These are phyloP conservation scores for Tuctoria greenei DNA, from an alignment of 176 grass and related monocot species.

Conservation along the genomic window DNA sequence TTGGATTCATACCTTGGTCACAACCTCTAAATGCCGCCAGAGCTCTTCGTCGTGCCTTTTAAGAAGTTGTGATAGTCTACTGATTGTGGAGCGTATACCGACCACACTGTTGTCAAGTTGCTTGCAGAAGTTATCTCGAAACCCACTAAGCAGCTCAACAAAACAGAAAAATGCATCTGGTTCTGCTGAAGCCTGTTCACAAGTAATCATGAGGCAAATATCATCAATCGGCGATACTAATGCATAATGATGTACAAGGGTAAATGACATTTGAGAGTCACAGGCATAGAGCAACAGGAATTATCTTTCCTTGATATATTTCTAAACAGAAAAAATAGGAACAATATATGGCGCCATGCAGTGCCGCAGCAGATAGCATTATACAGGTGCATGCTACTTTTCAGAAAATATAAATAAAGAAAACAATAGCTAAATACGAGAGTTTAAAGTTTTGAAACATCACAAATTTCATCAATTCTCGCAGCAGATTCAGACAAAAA, in stretches of 20 bases:
- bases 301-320: not conserved
- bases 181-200: conserved; percentile 63
- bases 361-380: not conserved
- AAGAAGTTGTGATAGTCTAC: conserved; percentile 79
- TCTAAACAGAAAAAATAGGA: not conserved
- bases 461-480: not conserved
- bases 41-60: conserved; percentile 98
- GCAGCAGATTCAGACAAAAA: conserved; percentile 26
- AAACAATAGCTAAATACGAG: not conserved
- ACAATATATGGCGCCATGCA: not conserved
- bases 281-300: not conserved
- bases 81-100: conserved; percentile 86
- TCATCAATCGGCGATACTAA: not conserved
- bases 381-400: not conserved
- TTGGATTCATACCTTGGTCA: conserved; percentile 69
- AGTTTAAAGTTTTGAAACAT: not conserved
- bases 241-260: conserved; percentile 4
- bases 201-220: not conserved
- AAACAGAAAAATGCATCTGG: conserved; percentile 94
- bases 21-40: conserved; percentile 93
- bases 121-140: conserved; percentile 96
- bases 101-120: conserved; percentile 95
- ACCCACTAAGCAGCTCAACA: conserved; percentile 79
- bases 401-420: not conserved
- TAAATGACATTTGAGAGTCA: not conserved